Evolutionary conservation across 805 yeast species (phyloP).

Genomic region (Metschnikowia amazonensis): DNA sequence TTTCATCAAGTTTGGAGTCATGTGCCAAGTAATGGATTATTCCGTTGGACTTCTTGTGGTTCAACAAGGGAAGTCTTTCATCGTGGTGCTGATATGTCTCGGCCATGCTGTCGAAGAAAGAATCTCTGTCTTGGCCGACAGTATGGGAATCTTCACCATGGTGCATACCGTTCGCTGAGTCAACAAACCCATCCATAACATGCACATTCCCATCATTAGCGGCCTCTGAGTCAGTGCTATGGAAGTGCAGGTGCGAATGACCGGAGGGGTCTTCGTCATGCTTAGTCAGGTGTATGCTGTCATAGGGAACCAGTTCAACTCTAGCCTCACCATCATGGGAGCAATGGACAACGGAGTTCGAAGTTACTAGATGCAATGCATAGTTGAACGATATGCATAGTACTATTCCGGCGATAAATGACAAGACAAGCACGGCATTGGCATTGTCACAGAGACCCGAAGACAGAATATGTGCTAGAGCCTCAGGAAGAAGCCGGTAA

Average conservation of each 20-base stretch:
- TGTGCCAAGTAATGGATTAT: conserved; percentile 27
- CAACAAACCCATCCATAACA: conserved; percentile 4
- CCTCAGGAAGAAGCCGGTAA: conserved; percentile 72
- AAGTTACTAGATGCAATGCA: conserved; percentile 67
- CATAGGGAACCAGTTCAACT: conserved; percentile 17
- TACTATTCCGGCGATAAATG: conserved; percentile 56
- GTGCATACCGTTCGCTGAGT: neutral
- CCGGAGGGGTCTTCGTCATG: conserved; percentile 15
- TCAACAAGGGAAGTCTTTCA: conserved; percentile 10
- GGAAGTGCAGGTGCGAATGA: conserved; percentile 20
- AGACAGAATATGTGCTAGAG: conserved; percentile 43
- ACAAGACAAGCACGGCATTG: conserved; percentile 40
- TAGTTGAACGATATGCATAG: conserved; percentile 59
- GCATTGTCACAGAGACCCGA: conserved; percentile 17
- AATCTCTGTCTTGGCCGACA: neutral
- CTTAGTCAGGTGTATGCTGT: conserved; percentile 7
- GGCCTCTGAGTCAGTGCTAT: conserved; percentile 8
- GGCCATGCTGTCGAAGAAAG: neutral
- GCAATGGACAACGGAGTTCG: conserved; percentile 84
- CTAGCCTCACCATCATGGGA: conserved; percentile 51
- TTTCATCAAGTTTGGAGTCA: conserved; percentile 18
- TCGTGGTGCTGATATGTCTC: neutral
- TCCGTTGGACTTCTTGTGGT: conserved; percentile 19
- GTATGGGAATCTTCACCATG: neutral
- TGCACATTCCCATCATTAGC: neutral